These are phyloP conservation scores for Saccharomycopsis hybrid DNA, from an alignment of 1,139 yeast genomes.

Conservation along the genomic window DNA sequence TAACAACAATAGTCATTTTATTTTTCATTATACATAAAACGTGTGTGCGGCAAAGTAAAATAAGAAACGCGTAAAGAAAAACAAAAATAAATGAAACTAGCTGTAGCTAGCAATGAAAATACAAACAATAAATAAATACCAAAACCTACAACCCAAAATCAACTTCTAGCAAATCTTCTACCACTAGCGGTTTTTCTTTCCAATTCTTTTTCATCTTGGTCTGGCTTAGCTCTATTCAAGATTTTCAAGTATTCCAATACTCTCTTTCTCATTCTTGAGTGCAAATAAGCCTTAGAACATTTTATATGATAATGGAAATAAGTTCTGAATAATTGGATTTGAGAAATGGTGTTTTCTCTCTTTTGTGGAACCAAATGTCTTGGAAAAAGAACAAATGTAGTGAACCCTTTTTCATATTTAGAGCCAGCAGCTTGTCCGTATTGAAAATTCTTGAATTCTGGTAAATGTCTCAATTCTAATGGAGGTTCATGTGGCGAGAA, in stretches of 20 bases:
- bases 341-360: slow-evolving; percentile 79
- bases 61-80: too few relatives aligned
- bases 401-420: slow-evolving; percentile 46
- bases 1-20: too few relatives aligned
- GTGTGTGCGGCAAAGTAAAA: too few relatives aligned
- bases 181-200: slow-evolving; percentile 84
- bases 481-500: slow-evolving; percentile 92
- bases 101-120: not conserved
- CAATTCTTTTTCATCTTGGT: slow-evolving; percentile 60
- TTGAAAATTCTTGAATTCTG: slow-evolving; percentile 23
- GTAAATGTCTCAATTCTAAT: slow-evolving; percentile 58
- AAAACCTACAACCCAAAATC: too few relatives aligned
- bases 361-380: slow-evolving; percentile 58
- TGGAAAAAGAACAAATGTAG: slow-evolving; percentile 69
- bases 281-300: slow-evolving; percentile 97
- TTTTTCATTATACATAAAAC: too few relatives aligned
- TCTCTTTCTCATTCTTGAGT: slow-evolving; percentile 94
- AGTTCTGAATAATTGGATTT: slow-evolving; percentile 86
- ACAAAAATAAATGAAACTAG: not conserved
- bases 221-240: slow-evolving; percentile 95
- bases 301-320: slow-evolving; percentile 98
- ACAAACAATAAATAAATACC: not conserved
- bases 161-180: slow-evolving; percentile 49
- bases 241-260: slow-evolving; percentile 92
- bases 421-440: slow-evolving; percentile 22